A percentile compares a stretch with the other conserved stretches of the same genome.
phyloP scores from a whole-genome alignment of 2,329 filamentous ascomycete species.

The Reticulascus tulasneorum region DNA sequence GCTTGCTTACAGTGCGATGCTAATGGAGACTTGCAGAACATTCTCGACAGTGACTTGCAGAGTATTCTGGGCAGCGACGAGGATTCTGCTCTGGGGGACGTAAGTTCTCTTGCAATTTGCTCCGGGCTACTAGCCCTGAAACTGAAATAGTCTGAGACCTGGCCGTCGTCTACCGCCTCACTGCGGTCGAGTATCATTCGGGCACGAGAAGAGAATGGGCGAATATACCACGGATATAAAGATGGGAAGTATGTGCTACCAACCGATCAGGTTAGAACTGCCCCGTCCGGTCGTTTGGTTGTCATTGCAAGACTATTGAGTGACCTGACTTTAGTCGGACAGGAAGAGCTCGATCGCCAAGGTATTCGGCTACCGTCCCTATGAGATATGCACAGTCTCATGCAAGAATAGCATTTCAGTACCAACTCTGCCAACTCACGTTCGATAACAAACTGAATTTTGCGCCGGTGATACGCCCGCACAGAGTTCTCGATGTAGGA shows the following conservation, averaged over 20 bases:
- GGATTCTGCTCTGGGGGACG: conserved; percentile 25
- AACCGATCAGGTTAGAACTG: conserved; percentile 27
- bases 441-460: conserved; percentile 40
- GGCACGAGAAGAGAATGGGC: conserved; percentile 29
- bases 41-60: conserved; percentile 11
- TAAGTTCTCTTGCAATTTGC: conserved; percentile 14
- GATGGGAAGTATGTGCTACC: conserved; percentile 33
- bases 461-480: conserved; percentile 37
- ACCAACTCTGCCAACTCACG: conserved; percentile 34
- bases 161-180: conserved; percentile 27
- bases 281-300: too few relatives aligned
- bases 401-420: conserved; percentile 25
- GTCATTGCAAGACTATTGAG: too few relatives aligned
- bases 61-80: conserved; percentile 12
- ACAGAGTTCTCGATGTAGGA: conserved; percentile 44
- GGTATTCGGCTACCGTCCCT: conserved; percentile 11
- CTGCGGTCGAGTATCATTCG: conserved; percentile 24
- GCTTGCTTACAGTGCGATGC: too few relatives aligned
- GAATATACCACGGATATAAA: conserved; percentile 34
- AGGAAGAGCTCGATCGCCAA: conserved; percentile 32
- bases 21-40: conserved; percentile 3
- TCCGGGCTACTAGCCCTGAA: too few relatives aligned
- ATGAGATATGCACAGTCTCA: background rate
- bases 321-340: conserved; percentile 9
- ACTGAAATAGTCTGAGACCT: conserved; percentile 17